phyloP scores from a whole-genome alignment of 257 asterid genomes.

The Orobanche coerulescens region DNA sequence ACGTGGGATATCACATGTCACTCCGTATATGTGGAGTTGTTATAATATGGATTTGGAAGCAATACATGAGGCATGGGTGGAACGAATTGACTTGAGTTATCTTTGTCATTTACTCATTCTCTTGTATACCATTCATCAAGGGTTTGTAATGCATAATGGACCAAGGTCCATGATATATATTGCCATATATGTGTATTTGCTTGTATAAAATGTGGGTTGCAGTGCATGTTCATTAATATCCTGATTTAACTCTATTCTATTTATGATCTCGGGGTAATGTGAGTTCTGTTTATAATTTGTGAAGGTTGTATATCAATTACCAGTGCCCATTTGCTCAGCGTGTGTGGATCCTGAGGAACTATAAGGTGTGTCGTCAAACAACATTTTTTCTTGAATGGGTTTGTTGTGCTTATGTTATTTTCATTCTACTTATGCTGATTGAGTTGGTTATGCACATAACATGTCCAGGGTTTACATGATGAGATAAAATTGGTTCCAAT shows the following conservation, averaged over 20 bases:
- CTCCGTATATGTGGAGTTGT: too few species aligned
- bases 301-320: slow-evolving; percentile 58
- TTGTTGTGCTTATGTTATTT: not conserved
- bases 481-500: slow-evolving; percentile 51
- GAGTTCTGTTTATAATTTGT: slow-evolving; percentile 6
- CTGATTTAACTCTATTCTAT: not conserved
- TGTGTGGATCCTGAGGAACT: slow-evolving; percentile 61
- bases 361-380: slow-evolving; percentile 36
- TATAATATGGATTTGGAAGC: too few species aligned
- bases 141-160: too few species aligned
- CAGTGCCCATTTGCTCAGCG: slow-evolving; percentile 74
- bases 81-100: too few species aligned
- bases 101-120: too few species aligned
- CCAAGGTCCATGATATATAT: too few species aligned
- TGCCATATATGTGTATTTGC: not conserved
- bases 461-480: slow-evolving; percentile 43
- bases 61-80: too few species aligned
- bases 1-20: too few species aligned
- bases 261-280: not conserved
- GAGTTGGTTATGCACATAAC: not conserved
- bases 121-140: too few species aligned
- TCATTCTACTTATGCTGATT: not conserved
- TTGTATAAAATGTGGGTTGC: not conserved
- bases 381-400: not conserved
- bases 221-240: not conserved